Conservation (phyloP, 345 rosid genomes). For the Microthlaspi erraticum region DNA sequence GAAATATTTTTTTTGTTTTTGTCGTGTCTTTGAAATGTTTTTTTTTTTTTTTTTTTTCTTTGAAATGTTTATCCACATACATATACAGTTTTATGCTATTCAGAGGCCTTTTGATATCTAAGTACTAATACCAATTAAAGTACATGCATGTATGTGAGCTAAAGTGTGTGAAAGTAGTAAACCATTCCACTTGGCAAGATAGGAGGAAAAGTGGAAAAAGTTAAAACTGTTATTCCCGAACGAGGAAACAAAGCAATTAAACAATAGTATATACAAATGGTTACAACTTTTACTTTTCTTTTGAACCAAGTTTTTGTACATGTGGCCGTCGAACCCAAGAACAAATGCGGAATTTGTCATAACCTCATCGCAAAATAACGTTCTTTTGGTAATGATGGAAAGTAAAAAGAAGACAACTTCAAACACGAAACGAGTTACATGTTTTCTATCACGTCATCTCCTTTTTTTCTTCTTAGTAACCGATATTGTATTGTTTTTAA, state of each 20-base stretch:
- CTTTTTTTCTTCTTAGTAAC: constrained; percentile 22
- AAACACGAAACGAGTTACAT: constrained; percentile 37
- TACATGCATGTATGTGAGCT: constrained; percentile 19
- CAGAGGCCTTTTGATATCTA: not conserved
- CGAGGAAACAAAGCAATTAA: not conserved
- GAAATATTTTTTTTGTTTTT: not conserved
- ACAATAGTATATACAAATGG: not conserved
- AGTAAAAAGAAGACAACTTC: constrained; percentile 6
- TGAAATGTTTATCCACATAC: not conserved
- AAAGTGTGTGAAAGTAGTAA: constrained; percentile 10
- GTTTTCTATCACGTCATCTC: constrained; percentile 26
- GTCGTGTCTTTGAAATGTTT: not conserved
- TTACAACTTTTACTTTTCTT: constrained; percentile 23
- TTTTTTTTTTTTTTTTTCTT: no score
- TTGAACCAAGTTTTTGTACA: constrained; percentile 20
- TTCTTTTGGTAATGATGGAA: constrained; percentile 30
- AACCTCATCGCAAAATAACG: constrained; percentile 33
- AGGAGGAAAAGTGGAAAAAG: constrained; percentile 3
- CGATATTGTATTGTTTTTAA: constrained; percentile 18
- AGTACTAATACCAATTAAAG: not conserved
- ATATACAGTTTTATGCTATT: not conserved
- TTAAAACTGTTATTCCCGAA: constrained; percentile 18
- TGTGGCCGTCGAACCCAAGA: constrained; percentile 25
- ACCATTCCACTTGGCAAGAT: constrained; percentile 25
- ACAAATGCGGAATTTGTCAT: constrained; percentile 24